A percentile compares a stretch with the other conserved stretches of the same genome.
Evolutionary conservation across 1,139 yeast genomes (phyloP).

Genomic region (Suzukiozyma palmioleophila): DNA sequence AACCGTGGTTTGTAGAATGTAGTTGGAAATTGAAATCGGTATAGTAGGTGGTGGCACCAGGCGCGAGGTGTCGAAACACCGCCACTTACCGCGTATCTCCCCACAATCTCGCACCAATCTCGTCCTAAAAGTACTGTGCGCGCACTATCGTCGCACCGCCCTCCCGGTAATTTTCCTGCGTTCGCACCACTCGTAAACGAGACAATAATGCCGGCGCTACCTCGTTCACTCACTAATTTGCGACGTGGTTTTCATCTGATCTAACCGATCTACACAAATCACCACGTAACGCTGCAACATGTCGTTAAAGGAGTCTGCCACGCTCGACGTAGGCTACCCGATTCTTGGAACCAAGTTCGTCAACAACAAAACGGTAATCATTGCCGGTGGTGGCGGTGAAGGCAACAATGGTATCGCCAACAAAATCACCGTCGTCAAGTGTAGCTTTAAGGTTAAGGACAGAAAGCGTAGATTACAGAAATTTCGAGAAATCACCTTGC

Average conservation of each 20-base stretch:
- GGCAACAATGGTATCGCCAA: conserved; percentile 86
- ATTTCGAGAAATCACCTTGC: conserved; percentile 59
- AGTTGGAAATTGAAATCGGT: not conserved
- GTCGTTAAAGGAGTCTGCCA: conserved; percentile 34
- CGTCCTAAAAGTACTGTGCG: too few relatives aligned
- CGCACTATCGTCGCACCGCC: too few relatives aligned
- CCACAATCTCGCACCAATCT: too few relatives aligned
- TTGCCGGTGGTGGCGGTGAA: conserved; percentile 95
- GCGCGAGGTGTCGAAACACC: too few relatives aligned
- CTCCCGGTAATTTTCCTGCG: too few relatives aligned
- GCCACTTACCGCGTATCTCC: too few relatives aligned
- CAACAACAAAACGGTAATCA: conserved; percentile 56
- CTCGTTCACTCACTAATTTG: not conserved
- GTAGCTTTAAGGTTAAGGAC: conserved; percentile 51
- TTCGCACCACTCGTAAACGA: too few relatives aligned
- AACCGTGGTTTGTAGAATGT: not conserved
- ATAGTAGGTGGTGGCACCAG: too few relatives aligned
- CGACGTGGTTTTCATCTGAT: not conserved
- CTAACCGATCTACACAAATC: too few relatives aligned
- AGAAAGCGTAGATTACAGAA: conserved; percentile 51
- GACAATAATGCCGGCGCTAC: not conserved
- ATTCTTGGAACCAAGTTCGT: conserved; percentile 74
- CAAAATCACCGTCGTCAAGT: conserved; percentile 67
- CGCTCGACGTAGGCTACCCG: conserved; percentile 70
- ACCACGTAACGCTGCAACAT: conserved; percentile 12